Evolutionary conservation across 2,329 filamentous ascomycete species (phyloP), one percentile per base, ranked within the genome.

Genomic region (Aureobasidium sp.): DNA sequence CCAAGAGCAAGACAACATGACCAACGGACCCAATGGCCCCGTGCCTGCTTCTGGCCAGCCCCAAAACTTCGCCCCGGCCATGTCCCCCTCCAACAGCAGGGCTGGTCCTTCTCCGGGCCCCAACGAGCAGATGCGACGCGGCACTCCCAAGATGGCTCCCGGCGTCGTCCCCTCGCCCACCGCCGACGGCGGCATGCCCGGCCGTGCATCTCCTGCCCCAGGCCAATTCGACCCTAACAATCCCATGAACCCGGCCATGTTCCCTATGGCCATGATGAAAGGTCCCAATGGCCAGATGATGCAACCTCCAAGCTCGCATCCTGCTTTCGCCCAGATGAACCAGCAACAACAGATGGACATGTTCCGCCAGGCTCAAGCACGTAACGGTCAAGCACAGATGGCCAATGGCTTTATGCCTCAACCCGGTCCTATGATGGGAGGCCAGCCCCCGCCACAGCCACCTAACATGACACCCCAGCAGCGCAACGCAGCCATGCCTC

Each of bases 21-120:
- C 77, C 63, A 80, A 77, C 55, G 66, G 79, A 55, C 82, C 81
- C 30, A 79, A 79, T 34, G 69, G 67, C 42, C 68, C 69, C 44
- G 74, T 71, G 29, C 73, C 74, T 58, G 82, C 80, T 48, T 82
- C 83, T n/a, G 80, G 77, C 63, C 82, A 76, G 13, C 76, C 72
- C 29, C 73, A 72, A 27, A 49, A 41, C 45, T 78, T 76, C 59
- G 72, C 74, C 41, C 76, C 76, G 53, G 72, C 85, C 86, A 66
- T 84, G 87, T 65, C 91, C 85, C 55, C 89, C 85, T 39, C 86
- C 87, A 69, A 86, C 82, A 49, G 85, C 79, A 71, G 83, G 87
- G 69, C 81, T 82, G 63, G 88, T 85, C 85, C 88, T 30, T 92
- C 89, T 11, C 89, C 89, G 37, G 91, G 90, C 70, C 87, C 89